phyloP scores from a whole-genome alignment of 495 filamentous ascomycete genomes.

The Delitschia confertaspora region DNA sequence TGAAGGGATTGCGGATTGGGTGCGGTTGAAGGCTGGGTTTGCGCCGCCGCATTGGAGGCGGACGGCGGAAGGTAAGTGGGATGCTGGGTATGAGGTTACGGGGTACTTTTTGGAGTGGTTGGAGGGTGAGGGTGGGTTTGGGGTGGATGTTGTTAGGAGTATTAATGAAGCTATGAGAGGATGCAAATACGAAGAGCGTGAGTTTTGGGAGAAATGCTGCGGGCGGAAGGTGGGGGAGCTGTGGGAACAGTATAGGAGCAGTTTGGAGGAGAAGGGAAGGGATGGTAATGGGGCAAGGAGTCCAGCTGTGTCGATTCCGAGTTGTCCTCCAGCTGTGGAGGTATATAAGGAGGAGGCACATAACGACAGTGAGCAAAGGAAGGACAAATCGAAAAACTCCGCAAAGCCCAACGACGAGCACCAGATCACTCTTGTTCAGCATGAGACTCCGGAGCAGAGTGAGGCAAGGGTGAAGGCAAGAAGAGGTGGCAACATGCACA shows the following conservation, averaged over 20 bases:
- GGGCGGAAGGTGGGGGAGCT: constrained; percentile 56
- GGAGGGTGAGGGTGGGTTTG: constrained; percentile 51
- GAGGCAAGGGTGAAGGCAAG: too few relatives aligned
- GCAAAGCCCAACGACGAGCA: too few relatives aligned
- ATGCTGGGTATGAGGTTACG: constrained; percentile 86
- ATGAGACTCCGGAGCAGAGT: too few relatives aligned
- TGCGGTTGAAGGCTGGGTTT: constrained; percentile 64
- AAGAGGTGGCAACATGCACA: too few relatives aligned
- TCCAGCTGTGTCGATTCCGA: too few relatives aligned
- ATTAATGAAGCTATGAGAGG: constrained; percentile 63
- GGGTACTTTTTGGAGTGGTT: constrained; percentile 83
- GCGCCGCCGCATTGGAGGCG: constrained; percentile 79
- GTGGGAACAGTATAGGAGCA: constrained; percentile 61
- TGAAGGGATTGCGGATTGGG: constrained; percentile 93
- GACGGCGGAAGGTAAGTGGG: constrained; percentile 58
- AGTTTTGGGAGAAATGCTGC: constrained; percentile 65
- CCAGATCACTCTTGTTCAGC: too few relatives aligned
- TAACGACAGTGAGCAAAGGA: too few relatives aligned
- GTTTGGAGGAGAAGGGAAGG: constrained; percentile 28
- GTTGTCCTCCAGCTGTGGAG: too few relatives aligned
- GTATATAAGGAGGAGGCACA: too few relatives aligned
- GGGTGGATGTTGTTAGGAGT: constrained; percentile 58
- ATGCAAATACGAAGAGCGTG: constrained; percentile 47
- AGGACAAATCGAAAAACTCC: too few relatives aligned
- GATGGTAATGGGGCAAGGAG: too few relatives aligned